Evolutionary conservation across 2,329 filamentous ascomycete genomes (phyloP).

Genomic region (Aureobasidium sp.): DNA sequence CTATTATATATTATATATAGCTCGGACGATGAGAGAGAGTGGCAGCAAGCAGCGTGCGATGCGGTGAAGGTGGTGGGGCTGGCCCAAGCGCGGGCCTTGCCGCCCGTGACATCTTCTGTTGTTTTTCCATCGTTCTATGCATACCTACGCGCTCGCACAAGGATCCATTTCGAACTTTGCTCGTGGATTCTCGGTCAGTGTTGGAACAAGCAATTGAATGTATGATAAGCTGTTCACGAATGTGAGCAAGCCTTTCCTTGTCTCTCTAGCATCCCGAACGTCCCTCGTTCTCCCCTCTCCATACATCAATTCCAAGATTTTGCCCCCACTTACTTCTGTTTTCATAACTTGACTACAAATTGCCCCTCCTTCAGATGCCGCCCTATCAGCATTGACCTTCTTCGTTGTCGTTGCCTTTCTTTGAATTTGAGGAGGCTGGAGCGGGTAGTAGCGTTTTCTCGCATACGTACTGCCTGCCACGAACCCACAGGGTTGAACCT

Average conservation of each 20-base stretch:
- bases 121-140: constrained; percentile 1
- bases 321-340: constrained; percentile 3
- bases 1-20: neutral
- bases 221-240: neutral
- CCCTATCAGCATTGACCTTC: neutral
- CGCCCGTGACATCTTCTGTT: neutral
- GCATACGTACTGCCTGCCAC: neutral
- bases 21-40: neutral
- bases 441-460: neutral
- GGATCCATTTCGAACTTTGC: neutral
- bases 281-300: neutral
- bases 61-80: constrained; percentile 5
- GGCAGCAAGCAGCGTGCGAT: neutral
- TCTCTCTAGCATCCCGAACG: neutral
- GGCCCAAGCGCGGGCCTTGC: neutral
- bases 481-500: neutral
- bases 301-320: neutral
- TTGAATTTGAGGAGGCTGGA: neutral
- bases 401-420: neutral
- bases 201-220: neutral
- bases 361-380: neutral
- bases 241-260: neutral
- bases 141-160: constrained; percentile 2
- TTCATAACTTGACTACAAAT: constrained; percentile 1
- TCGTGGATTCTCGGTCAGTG: neutral